phyloP scores from a whole-genome alignment of 1,284 basidiomycete species.

The Ustilago cynodontis region DNA sequence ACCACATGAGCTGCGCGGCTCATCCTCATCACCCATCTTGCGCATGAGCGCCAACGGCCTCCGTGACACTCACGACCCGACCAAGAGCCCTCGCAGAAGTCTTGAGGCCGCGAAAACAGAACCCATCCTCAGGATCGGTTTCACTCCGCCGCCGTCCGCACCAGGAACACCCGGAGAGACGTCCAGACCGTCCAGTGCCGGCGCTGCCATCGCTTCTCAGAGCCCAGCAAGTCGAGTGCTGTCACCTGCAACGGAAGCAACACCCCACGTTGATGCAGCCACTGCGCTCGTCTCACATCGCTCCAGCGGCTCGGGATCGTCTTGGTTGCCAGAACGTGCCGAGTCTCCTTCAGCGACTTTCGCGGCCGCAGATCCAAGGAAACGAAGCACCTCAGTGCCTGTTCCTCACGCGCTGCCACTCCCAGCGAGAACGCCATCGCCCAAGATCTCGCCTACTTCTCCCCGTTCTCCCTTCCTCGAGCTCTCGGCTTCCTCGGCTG shows the following conservation, averaged over 20 bases:
- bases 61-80: conserved; percentile 29
- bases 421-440: conserved; percentile 38
- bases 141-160: conserved; percentile 22
- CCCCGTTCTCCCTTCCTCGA: conserved; percentile 50
- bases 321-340: conserved; percentile 40
- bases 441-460: conserved; percentile 44
- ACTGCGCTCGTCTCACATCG: conserved; percentile 39
- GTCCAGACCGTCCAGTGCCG: conserved; percentile 5
- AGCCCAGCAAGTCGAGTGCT: conserved; percentile 43
- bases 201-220: conserved; percentile 8
- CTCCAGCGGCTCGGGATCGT: conserved; percentile 24
- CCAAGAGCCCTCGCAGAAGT: conserved; percentile 38
- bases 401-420: conserved; percentile 29
- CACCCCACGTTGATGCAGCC: conserved; percentile 39
- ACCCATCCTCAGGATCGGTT: conserved; percentile 41
- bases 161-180: conserved; percentile 9
- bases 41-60: conserved; percentile 27
- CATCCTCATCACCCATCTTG: conserved; percentile 43
- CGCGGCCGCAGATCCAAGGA: conserved; percentile 30
- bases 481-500: conserved; percentile 20
- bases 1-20: conserved; percentile 49
- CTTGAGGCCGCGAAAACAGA: conserved; percentile 35
- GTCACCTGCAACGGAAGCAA: conserved; percentile 38
- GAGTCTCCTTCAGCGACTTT: conserved; percentile 34
- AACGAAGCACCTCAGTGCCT: conserved; percentile 32